Conservation (phyloP, 495 filamentous ascomycete species). For the Penicillium daleae region DNA sequence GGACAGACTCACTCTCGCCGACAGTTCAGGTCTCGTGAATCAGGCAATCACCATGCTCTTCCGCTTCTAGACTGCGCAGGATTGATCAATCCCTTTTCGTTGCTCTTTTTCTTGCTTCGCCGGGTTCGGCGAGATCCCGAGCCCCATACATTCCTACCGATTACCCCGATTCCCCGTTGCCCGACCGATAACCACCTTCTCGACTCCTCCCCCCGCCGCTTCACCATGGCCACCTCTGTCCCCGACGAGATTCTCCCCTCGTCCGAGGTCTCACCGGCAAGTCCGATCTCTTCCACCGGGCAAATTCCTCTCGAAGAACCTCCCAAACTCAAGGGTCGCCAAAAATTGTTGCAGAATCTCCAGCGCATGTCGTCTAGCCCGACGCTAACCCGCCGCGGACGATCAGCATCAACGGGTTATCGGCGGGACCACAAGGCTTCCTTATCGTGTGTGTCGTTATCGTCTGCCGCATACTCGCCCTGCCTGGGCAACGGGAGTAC, state of each 20-base stretch:
- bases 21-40: background rate
- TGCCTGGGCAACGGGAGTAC: conserved; percentile 56
- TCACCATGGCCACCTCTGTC: conserved; percentile 36
- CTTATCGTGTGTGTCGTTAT: conserved; percentile 84
- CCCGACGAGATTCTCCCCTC: conserved; percentile 33
- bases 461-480: conserved; percentile 61
- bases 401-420: conserved; percentile 59
- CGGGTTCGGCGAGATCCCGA: conserved; percentile 1
- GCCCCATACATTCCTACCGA: background rate
- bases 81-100: background rate
- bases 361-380: conserved; percentile 90
- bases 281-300: conserved; percentile 35
- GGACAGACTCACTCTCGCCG: background rate
- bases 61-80: conserved; percentile 1
- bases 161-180: conserved; percentile 3
- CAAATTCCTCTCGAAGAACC: conserved; percentile 55
- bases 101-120: conserved; percentile 4
- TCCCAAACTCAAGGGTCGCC: conserved; percentile 71
- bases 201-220: background rate
- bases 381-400: conserved; percentile 66
- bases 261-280: conserved; percentile 34
- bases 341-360: conserved; percentile 75
- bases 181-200: conserved; percentile 2
- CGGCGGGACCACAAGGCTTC: conserved; percentile 72
- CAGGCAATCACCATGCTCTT: conserved; percentile 2